Evolutionary conservation across 75 land plant genomes (phyloP).

Genomic region (Larix kaempferi): DNA sequence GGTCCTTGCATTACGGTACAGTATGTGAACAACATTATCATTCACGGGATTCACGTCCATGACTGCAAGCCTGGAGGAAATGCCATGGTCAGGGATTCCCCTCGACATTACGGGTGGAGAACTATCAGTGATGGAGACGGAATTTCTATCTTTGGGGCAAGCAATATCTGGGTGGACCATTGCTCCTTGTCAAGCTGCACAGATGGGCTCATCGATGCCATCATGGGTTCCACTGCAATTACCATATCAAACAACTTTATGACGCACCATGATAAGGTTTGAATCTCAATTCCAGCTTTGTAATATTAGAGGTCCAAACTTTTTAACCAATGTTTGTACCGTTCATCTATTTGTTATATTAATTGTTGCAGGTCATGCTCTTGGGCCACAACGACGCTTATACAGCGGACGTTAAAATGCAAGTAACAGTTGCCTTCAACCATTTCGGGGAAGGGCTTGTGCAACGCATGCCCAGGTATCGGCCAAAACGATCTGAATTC

Average conservation of each 20-base stretch:
- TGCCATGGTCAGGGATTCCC: slow-evolving; percentile 72
- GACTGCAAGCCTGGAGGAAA: slow-evolving; percentile 76
- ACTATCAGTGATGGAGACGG: slow-evolving; percentile 79
- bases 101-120: slow-evolving; percentile 61
- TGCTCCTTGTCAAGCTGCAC: slow-evolving; percentile 63
- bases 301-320: background rate
- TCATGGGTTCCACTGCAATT: slow-evolving; percentile 74
- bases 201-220: slow-evolving; percentile 77
- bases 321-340: background rate
- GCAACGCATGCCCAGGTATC: slow-evolving; percentile 87
- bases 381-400: slow-evolving; percentile 60
- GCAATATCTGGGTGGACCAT: slow-evolving; percentile 80
- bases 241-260: slow-evolving; percentile 84
- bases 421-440: slow-evolving; percentile 74
- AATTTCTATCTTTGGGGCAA: slow-evolving; percentile 58
- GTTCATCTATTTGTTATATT: background rate
- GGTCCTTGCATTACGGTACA: slow-evolving; percentile 25
- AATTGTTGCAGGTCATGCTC: slow-evolving; percentile 53
- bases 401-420: slow-evolving; percentile 51
- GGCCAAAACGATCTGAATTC: too few species aligned
- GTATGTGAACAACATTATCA: slow-evolving; percentile 18
- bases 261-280: slow-evolving; percentile 83
- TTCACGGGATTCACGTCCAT: slow-evolving; percentile 30
- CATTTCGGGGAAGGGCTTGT: slow-evolving; percentile 71
- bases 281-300: background rate